Conservation (phyloP, 148 eudicot genomes). For the Oxyria digyna region DNA sequence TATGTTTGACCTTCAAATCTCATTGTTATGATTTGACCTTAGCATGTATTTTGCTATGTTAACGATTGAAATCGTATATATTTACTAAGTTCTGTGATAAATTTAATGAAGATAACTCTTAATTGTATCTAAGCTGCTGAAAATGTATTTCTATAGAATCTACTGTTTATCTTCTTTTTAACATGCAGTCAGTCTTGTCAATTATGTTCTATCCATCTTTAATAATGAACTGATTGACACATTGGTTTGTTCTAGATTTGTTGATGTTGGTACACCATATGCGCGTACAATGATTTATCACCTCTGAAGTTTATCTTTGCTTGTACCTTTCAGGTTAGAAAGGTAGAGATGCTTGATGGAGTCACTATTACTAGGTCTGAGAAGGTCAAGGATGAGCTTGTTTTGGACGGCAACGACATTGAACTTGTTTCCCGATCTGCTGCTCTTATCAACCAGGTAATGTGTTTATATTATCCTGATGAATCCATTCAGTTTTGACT, state of each 20-base stretch:
- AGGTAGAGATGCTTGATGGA: conserved; percentile 10
- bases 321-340: not conserved
- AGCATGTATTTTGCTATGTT: no score
- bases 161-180: no score
- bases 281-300: not conserved
- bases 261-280: not conserved
- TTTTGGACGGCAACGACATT: conserved; percentile 9
- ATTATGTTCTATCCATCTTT: no score
- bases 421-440: conserved; percentile 11
- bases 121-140: no score
- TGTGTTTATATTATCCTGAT: not conserved
- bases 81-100: no score
- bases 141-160: no score
- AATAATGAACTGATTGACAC: not conserved
- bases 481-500: not conserved
- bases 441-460: conserved; percentile 9
- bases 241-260: not conserved
- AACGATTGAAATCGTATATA: no score
- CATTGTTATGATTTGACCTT: no score
- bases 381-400: conserved; percentile 12
- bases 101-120: no score
- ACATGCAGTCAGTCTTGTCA: no score
- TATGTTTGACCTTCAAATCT: no score
- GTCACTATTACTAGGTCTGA: conserved; percentile 7
- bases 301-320: not conserved